These are phyloP conservation scores for Exophiala lecanii-corni DNA, from an alignment of 2,329 filamentous ascomycete genomes.

Conservation along the genomic window DNA sequence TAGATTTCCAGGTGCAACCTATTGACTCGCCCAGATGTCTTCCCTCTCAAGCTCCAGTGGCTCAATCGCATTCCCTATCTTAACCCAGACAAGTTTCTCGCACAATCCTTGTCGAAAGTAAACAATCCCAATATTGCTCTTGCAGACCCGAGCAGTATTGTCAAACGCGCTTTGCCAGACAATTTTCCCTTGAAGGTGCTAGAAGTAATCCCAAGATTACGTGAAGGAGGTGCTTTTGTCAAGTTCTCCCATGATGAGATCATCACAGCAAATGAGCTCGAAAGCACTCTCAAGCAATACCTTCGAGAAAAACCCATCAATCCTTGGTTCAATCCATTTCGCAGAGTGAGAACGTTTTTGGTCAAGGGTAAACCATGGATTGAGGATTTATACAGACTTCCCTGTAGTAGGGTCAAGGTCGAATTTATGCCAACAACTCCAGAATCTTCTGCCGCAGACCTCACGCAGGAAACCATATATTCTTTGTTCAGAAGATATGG, in stretches of 20 bases:
- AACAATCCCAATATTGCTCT: constrained; percentile 49
- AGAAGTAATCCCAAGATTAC: constrained; percentile 76
- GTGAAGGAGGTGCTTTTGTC: constrained; percentile 90
- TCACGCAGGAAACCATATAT: constrained; percentile 84
- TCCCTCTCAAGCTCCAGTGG: constrained; percentile 71
- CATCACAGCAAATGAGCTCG: constrained; percentile 51
- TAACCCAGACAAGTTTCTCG: constrained; percentile 41
- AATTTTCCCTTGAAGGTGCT: constrained; percentile 64
- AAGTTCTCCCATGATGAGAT: constrained; percentile 63
- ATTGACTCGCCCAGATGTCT: constrained; percentile 59
- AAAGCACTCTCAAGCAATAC: constrained; percentile 57
- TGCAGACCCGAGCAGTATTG: constrained; percentile 52
- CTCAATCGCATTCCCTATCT: constrained; percentile 51
- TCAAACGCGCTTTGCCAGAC: constrained; percentile 59
- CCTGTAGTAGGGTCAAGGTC: constrained; percentile 68
- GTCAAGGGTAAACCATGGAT: constrained; percentile 89
- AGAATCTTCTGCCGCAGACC: constrained; percentile 67
- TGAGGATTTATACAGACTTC: constrained; percentile 82
- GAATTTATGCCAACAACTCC: constrained; percentile 75
- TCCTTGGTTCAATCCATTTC: constrained; percentile 87
- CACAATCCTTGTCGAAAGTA: constrained; percentile 48
- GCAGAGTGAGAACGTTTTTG: constrained; percentile 62
- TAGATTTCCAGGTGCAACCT: constrained; percentile 8
- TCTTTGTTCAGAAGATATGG: constrained; percentile 84
- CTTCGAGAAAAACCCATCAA: constrained; percentile 67